Evolutionary conservation across 306 rosid genomes (phyloP), one percentile per base, ranked within the genome.

Genomic region (Macrotyloma uniflorum): DNA sequence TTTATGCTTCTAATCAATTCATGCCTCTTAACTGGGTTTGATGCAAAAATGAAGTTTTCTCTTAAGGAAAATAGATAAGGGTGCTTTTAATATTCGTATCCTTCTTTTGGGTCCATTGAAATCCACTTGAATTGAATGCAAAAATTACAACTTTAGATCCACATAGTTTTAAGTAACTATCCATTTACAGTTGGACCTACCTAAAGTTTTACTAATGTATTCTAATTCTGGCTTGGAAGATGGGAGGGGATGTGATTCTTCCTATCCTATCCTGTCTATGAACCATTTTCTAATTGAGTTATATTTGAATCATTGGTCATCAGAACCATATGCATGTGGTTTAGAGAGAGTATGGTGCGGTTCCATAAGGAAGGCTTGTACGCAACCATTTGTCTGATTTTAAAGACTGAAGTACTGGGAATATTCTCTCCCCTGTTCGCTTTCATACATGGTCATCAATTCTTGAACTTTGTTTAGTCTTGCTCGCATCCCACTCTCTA

Each of bases 321-420:
- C 47, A 45, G 54, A 62, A 51, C 24, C 45, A 65, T 58, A 15
- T 70, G 32, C 30, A 19, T 46, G 79, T 43, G 65, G 59, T 74
- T 64, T 71, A 55, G 69, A 73, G 68, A 77, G 68, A 59, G 72
- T 28, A 77, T 3, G 64, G 46, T 80, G 51, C 7, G 36, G 24
- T 49, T 67, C 69, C 20, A 57, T 80, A 36, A 23, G 42, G 53
- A 65, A 50, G 43, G 42, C 38, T 49, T 79, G 30, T 58, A 79
- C 77, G 73, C 46, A 30, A 76, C 70, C 33, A 63, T 70, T 75
- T 75, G 58, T 28, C 30, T 33, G 64, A 62, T 13, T 69, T 59
- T 55, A 6, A 24, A 78, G 36, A 19, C 47, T 70, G 70, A 69
- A 71, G 73, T 68, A 38, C 58, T 23, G 14, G 79, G 85, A 81